Evolutionary conservation across 2,329 filamentous ascomycete species (phyloP), one percentile per base, ranked within the genome.

Genomic region (Trichoderma simmonsii): DNA sequence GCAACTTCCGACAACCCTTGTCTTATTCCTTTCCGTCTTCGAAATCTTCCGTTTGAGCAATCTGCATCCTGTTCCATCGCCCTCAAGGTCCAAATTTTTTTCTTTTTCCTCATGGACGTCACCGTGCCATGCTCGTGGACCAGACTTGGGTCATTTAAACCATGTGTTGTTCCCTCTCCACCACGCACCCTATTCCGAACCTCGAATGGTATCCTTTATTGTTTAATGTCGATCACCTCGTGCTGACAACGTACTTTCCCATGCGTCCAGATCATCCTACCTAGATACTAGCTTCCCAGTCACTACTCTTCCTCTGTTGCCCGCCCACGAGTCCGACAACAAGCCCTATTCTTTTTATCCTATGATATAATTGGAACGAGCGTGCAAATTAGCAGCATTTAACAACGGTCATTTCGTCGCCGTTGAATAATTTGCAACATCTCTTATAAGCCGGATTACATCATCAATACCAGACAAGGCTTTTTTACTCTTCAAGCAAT

Each of bases 241-340:
- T 70, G 71, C 71, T 72, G 71, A 72, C 71, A 70, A 32, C 56
- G 71, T 65, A 65, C 71, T 70, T 72, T 72, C 71, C 71, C 32
- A 51, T 64, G 36, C 30, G 21, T 59, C 34, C 21, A 62, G 48
- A 60, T 68, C 54, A 66, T 70, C 24, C 34, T 18, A 48, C 67
- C 61, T 71, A 60, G 63, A 56, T 64, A 65, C 61, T 30, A 72
- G 60, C 65, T 70, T 71, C 68, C 64, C 36, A 28, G 21, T 70
- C 62, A 36, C 62, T 60, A 54, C 64, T 43, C 66, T 60, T 64
- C 21, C 26, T 54, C 32, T 54, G 7, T 60, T 26, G 36, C 28
- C 28, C 24, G n/a, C 30, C 28, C 30, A 2, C n/a, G 26, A 28
- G n/a, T n/a, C 56, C 57, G 65, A 69, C 66, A 54, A 61, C 56